Conservation (phyloP, 768 basidiomycete genomes). For the Lactifluus rugatus region DNA sequence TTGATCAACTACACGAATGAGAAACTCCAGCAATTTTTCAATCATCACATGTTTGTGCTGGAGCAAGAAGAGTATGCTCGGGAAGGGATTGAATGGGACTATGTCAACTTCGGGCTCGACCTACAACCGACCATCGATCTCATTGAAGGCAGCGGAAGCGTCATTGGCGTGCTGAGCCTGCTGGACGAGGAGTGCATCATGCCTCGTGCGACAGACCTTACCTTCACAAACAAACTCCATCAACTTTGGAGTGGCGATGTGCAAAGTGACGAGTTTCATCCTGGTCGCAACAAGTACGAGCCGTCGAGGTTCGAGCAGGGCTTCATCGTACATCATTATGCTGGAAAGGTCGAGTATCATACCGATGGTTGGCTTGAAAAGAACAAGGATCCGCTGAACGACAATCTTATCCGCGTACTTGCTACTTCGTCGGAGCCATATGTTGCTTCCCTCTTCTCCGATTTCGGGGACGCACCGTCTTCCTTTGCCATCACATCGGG, state of each 20-base stretch:
- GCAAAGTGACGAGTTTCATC: slow-evolving; percentile 46
- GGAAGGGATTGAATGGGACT: slow-evolving; percentile 96
- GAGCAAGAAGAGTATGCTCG: slow-evolving; percentile 98
- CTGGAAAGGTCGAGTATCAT: slow-evolving; percentile 91
- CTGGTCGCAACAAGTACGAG: slow-evolving; percentile 75
- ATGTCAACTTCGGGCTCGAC: slow-evolving; percentile 95
- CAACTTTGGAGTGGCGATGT: slow-evolving; percentile 56
- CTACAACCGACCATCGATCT: slow-evolving; percentile 97
- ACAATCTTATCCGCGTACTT: slow-evolving; percentile 85
- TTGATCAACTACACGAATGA: slow-evolving; percentile 99
- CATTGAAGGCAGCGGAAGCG: slow-evolving; percentile 65
- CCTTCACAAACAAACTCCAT: slow-evolving; percentile 89
- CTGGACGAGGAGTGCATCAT: slow-evolving; percentile 99
- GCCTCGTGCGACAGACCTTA: slow-evolving; percentile 95
- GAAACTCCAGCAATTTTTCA: slow-evolving; percentile 96
- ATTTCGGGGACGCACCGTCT: slow-evolving; percentile 47
- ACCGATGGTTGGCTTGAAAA: slow-evolving; percentile 98
- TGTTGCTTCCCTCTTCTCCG: slow-evolving; percentile 75
- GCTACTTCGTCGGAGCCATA: slow-evolving; percentile 75
- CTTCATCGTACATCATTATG: slow-evolving; percentile 93
- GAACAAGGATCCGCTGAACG: slow-evolving; percentile 98
- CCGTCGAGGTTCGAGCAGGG: slow-evolving; percentile 86
- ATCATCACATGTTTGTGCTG: slow-evolving; percentile 99
- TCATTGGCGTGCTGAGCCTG: slow-evolving; percentile 84
- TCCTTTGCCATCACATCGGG: slow-evolving; percentile 30